Evolutionary conservation across 2,329 filamentous ascomycete genomes (phyloP).

Genomic region (Drechslerella dactyloides): DNA sequence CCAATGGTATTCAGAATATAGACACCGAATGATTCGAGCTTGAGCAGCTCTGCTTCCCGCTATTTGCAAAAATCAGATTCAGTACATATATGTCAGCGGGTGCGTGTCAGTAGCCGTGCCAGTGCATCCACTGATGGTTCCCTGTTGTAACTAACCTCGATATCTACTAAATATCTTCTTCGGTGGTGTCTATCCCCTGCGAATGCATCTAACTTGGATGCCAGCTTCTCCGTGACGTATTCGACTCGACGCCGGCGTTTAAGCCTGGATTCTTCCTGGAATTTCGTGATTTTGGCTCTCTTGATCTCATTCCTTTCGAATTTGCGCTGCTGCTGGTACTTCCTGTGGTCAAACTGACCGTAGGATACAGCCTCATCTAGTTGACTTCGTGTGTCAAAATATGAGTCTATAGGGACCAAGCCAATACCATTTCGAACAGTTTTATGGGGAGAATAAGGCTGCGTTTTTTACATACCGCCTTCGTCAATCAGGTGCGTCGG

Average conservation of each 20-base stretch:
- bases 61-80: background rate
- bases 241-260: conserved; percentile 21
- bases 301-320: conserved; percentile 1
- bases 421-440: too few relatives aligned
- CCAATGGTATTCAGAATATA: conserved; percentile 38
- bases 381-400: background rate
- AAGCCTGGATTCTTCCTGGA: conserved; percentile 21
- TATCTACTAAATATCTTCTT: conserved; percentile 7
- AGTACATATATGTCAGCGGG: background rate
- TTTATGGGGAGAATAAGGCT: too few relatives aligned
- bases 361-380: conserved; percentile 5
- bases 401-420: background rate
- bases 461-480: conserved; percentile 9
- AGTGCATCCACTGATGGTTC: too few relatives aligned
- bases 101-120: background rate
- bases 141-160: too few relatives aligned
- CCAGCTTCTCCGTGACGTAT: conserved; percentile 21
- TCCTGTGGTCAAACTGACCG: conserved; percentile 11
- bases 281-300: conserved; percentile 10
- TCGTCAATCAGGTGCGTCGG: conserved; percentile 20
- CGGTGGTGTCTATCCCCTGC: background rate
- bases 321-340: conserved; percentile 13
- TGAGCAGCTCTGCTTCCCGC: conserved; percentile 33
- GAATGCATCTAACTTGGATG: conserved; percentile 14
- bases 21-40: conserved; percentile 42